Base-by-base conservation (phyloP, 352 stramenopile species). In the Globisporangium paroecandrum region DNA sequence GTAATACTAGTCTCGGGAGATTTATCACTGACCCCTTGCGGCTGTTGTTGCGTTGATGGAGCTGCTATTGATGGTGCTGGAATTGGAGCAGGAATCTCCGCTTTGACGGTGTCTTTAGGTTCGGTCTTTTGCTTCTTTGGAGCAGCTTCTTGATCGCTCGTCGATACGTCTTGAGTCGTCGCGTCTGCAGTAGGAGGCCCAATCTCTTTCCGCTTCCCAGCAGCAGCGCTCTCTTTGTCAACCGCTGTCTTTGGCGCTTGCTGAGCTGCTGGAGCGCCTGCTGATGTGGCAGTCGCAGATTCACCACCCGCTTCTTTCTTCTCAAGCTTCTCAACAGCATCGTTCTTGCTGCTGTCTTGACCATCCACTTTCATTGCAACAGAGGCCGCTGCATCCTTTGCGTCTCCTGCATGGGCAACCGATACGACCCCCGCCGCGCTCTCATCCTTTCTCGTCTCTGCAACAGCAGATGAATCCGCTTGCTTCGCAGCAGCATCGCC, bases 91-190 rank as follows among this genome's bases (percentile, higher is more conserved):
- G 34, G 10, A 22, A 22, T n/a, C 46, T 69, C 64, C 22, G 6
- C 24, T 24, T 69, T 69, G 55, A 65, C 13, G 43, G 18, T 29
- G 56, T 49, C 29, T 4, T 6, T 60, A 6, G 47, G 34, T 22
- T 64, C 47, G 4, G 32, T 69, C 64, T 69, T 69, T 32, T 69
- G 56, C 29, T 64, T 65, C 58, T 69, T 69, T 0, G 27, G 10
- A 5, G 34, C 27, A 1, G 55, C 22, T 29, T 27, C 56, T 36
- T 59, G 22, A 61, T 9, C 54, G 13, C 18, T 38, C 54, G 18
- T 8, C 8, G 34, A 49, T 62, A 22, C n/a, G n/a, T 25, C 32
- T 13, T 12, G 9, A 24, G 53, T 25, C n/a, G 15, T 12, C 43
- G 20, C 9, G 10, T 36, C 54, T 34, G 29, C 29, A 5, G 55